Evolutionary conservation across 805 yeast species (phyloP).

Genomic region (Saccharomycopsis amapae): DNA sequence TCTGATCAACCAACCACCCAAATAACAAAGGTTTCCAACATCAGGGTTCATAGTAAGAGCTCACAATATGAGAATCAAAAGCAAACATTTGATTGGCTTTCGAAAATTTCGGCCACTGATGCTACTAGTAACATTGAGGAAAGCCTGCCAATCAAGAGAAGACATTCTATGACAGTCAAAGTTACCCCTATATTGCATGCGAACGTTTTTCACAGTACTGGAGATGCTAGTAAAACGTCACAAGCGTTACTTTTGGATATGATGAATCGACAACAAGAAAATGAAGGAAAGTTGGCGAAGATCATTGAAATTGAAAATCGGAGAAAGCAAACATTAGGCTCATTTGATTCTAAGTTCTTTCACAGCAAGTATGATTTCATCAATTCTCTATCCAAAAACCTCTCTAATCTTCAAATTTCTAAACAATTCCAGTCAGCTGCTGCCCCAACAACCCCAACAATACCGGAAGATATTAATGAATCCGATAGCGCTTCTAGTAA

Average conservation of each 20-base stretch:
- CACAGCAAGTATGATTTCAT: background rate
- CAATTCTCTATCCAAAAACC: constrained; percentile 1
- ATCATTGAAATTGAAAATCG: background rate
- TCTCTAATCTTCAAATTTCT: background rate
- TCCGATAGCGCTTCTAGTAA: background rate
- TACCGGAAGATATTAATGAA: background rate
- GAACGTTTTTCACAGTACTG: constrained; percentile 3
- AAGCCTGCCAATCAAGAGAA: background rate
- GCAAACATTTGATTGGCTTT: constrained; percentile 16
- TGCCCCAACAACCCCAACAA: background rate
- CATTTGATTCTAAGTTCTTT: background rate
- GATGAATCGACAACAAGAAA: constrained; percentile 15
- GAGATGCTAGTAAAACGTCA: constrained; percentile 13
- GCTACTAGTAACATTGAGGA: background rate
- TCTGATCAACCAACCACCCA: background rate
- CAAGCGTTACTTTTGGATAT: constrained; percentile 17
- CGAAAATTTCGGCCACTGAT: background rate
- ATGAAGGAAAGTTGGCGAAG: constrained; percentile 5
- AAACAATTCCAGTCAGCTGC: background rate
- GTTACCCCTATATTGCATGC: constrained; percentile 15
- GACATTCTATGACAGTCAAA: background rate
- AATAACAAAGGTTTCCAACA: no score
- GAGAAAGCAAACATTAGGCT: background rate
- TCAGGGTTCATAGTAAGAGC: background rate
- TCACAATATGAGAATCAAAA: constrained; percentile 1